Percentiles rank a stretch among this genome's conserved stretches.
phyloP scores from a whole-genome alignment of 2,329 filamentous ascomycete genomes.

The Aulographum hederae region DNA sequence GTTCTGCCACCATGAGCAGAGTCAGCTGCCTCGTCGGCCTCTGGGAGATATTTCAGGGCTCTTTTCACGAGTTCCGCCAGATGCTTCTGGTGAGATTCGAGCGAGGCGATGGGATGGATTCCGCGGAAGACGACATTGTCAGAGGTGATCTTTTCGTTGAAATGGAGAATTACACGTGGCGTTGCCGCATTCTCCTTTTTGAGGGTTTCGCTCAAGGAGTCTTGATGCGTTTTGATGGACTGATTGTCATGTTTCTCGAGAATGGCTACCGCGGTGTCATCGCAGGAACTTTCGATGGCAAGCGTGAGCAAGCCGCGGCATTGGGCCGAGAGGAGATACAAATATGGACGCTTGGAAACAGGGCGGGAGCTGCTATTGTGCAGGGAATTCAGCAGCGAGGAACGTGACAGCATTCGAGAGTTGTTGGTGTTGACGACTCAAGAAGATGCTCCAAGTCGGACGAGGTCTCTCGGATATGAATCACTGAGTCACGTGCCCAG shows the following conservation, averaged over 20 bases:
- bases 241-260: slow-evolving; percentile 30
- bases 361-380: too few relatives aligned
- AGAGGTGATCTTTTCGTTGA: slow-evolving; percentile 66
- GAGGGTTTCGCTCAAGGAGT: not conserved
- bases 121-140: slow-evolving; percentile 59
- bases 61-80: slow-evolving; percentile 50
- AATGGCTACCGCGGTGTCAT: slow-evolving; percentile 81
- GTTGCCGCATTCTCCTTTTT: not conserved
- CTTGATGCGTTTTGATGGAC: not conserved
- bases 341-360: too few relatives aligned
- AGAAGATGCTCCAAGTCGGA: too few relatives aligned
- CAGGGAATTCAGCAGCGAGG: too few relatives aligned
- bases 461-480: too few relatives aligned
- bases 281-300: slow-evolving; percentile 73
- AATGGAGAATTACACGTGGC: slow-evolving; percentile 42
- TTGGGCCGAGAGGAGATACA: too few relatives aligned
- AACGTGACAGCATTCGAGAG: too few relatives aligned
- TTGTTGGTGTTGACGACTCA: too few relatives aligned
- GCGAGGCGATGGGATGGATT: slow-evolving; percentile 60
- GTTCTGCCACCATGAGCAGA: not conserved
- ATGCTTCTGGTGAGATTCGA: slow-evolving; percentile 55
- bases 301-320: slow-evolving; percentile 27
- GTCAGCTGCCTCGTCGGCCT: slow-evolving; percentile 6
- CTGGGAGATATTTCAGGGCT: slow-evolving; percentile 39
- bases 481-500: too few relatives aligned